phyloP scores from a whole-genome alignment of 257 asterid species.

The Solanum chiquidenum region DNA sequence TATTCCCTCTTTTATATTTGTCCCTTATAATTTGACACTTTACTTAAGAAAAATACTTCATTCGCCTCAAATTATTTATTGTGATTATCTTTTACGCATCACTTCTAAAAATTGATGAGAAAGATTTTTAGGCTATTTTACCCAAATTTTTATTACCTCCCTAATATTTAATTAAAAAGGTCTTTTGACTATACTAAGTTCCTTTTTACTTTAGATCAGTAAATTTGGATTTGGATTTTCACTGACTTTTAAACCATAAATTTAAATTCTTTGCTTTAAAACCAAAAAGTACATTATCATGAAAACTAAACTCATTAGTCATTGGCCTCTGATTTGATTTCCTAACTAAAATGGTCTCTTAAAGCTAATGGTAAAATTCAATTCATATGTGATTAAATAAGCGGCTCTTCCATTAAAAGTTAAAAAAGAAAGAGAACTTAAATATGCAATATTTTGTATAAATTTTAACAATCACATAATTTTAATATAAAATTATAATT shows the following conservation, averaged over 20 bases:
- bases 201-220: background rate
- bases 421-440: background rate
- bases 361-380: background rate
- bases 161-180: background rate
- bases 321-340: background rate
- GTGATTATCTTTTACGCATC: background rate
- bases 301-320: background rate
- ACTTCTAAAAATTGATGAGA: too few relatives aligned
- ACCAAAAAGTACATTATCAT: background rate
- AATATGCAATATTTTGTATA: background rate
- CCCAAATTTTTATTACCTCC: background rate
- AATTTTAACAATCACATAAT: too few relatives aligned
- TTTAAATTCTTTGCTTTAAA: background rate
- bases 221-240: background rate
- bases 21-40: background rate
- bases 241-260: too few relatives aligned
- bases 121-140: too few relatives aligned
- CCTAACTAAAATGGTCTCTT: background rate
- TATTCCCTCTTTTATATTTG: too few relatives aligned
- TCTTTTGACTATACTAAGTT: background rate
- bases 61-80: too few relatives aligned
- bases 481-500: too few relatives aligned
- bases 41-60: too few relatives aligned
- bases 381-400: too few relatives aligned
- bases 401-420: too few relatives aligned